Evolutionary conservation across 257 asterid genomes (phyloP), one percentile per base, ranked within the genome.

Genomic region (Sherardia arvensis): DNA sequence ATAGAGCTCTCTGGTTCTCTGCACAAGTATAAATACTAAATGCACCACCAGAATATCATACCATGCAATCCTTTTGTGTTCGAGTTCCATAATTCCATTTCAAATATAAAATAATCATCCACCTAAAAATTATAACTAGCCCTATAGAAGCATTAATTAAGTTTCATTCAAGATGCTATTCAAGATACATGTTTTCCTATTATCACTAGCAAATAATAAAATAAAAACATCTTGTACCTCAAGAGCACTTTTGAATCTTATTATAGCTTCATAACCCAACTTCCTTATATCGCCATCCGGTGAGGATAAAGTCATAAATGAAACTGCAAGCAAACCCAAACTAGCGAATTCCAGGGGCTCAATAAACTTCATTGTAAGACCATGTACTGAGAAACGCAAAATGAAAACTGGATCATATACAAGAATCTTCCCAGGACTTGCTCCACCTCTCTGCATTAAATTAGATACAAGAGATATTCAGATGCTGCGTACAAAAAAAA

Each of bases 271-370:
- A 66, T 85, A 88, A 60, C 90, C 96, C 85, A 91, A 64, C 73
- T 85, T 88, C 80, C 96, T 82, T 75, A 66, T 69, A 74, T 79
- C 89, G 65, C 68, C 86, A 72, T 86, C 90, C 18, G 84, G 84
- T 34, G 96, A 88, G 78, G 98, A 88, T 69, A 88, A 66, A 72
- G 88, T 86, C 71, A 81, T 94, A 80, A 88, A 74, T 29, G 89
- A 48, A 78, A 88, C 76, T 7, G 87, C 95, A 74, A 91, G 96
- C 85, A 91, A 76, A 69, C 98, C 98, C 55, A 82, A 77, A 80
- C 87, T 80, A 77, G 91, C 92, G 71, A 83, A 88, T 80, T 91
- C 96, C 70, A 78, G 59, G n/a, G 96, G 95, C 68, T 91, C 96
- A 51, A 86, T 68, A 66, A 80, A 91, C 68, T 83, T 74, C 89